A percentile compares a stretch with the other conserved stretches of the same genome.
Conservation (phyloP, 2,329 filamentous ascomycete species). For the Ceratocystis cacaofunesta region DNA sequence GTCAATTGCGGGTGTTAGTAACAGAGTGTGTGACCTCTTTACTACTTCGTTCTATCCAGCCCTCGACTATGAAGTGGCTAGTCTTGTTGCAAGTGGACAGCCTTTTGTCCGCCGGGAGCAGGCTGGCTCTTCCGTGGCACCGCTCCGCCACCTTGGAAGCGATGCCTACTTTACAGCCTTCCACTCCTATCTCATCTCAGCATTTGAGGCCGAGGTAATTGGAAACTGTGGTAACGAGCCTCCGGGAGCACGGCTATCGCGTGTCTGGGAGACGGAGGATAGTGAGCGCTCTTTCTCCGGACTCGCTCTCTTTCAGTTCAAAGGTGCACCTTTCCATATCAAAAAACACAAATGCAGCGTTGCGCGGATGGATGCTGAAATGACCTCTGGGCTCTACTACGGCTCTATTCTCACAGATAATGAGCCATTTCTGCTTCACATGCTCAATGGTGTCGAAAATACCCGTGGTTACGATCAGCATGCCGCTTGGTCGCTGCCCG, state of each 20-base stretch:
- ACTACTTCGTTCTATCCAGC: neutral
- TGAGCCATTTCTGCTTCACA: neutral
- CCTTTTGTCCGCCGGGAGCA: neutral
- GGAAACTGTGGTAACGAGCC: neutral
- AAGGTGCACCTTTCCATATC: neutral
- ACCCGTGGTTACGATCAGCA: neutral
- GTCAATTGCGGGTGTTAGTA: neutral
- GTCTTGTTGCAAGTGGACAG: neutral
- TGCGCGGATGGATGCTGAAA: neutral
- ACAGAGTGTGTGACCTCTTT: neutral
- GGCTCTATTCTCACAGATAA: neutral
- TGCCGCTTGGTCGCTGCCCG: neutral
- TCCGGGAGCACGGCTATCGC: neutral
- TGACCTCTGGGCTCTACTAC: neutral
- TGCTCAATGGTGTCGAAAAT: neutral
- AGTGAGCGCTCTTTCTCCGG: neutral
- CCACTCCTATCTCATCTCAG: neutral
- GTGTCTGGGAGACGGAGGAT: neutral
- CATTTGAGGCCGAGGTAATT: conserved; percentile 3
- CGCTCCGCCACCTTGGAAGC: neutral
- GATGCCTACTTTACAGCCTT: conserved; percentile 5
- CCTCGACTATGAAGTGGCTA: neutral
- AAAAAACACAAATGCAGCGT: neutral
- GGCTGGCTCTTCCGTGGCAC: neutral
- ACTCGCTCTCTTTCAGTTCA: neutral